These are phyloP conservation scores for Trypethelium eluteriae DNA, from an alignment of 495 filamentous ascomycete species.

Conservation along the genomic window DNA sequence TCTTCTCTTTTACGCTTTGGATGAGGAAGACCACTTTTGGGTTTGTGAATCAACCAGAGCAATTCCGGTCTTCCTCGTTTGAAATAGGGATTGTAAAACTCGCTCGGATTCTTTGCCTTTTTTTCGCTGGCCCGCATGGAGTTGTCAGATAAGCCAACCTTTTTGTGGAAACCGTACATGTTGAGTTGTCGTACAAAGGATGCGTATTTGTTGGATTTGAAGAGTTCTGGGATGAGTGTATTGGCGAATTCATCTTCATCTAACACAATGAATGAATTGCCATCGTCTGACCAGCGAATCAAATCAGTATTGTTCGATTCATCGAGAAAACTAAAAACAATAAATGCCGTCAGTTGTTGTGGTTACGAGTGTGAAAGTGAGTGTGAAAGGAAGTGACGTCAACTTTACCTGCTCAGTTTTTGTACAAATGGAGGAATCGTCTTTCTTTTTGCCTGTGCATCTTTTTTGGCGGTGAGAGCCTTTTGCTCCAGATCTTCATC, in stretches of 20 bases:
- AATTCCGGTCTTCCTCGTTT: slow-evolving; percentile 86
- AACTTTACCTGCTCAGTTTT: slow-evolving; percentile 85
- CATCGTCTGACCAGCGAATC: slow-evolving; percentile 94
- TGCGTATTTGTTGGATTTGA: slow-evolving; percentile 99
- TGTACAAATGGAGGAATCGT: slow-evolving; percentile 97
- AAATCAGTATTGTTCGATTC: slow-evolving; percentile 84
- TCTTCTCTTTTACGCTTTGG: slow-evolving; percentile 63
- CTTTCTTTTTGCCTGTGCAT: slow-evolving; percentile 78
- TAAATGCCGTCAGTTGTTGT: slow-evolving; percentile 13
- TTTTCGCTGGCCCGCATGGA: slow-evolving; percentile 95
- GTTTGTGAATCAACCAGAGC: slow-evolving; percentile 96
- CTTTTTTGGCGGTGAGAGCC: slow-evolving; percentile 68
- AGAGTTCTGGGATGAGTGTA: slow-evolving; percentile 89
- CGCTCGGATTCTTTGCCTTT: slow-evolving; percentile 75
- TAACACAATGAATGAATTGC: slow-evolving; percentile 90
- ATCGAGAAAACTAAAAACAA: slow-evolving; percentile 68
- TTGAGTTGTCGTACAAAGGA: slow-evolving; percentile 98
- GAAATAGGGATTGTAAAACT: slow-evolving; percentile 96
- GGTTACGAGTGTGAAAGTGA: slow-evolving; percentile 5
- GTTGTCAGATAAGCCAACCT: slow-evolving; percentile 92
- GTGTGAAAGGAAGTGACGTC: slow-evolving; percentile 14
- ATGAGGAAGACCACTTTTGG: slow-evolving; percentile 55
- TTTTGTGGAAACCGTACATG: slow-evolving; percentile 99
- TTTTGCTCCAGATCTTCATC: slow-evolving; percentile 69
- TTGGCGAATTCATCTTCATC: slow-evolving; percentile 99